Evolutionary conservation across 169 alveolate species (phyloP).

Genomic region (Eimeria sp.): DNA sequence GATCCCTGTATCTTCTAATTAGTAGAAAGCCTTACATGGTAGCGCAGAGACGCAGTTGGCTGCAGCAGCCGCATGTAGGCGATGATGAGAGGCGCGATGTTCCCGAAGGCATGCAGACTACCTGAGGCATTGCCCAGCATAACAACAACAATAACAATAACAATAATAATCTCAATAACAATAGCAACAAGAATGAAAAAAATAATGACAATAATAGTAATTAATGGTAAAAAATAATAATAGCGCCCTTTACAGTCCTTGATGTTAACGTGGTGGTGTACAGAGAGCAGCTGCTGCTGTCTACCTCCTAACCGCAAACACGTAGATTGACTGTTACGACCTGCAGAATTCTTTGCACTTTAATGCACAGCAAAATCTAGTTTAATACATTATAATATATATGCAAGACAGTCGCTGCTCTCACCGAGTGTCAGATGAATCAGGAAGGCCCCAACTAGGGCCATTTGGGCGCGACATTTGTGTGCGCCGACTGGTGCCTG

Average conservation of each 20-base stretch:
- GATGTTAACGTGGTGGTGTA: too few species aligned
- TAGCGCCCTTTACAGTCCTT: neutral
- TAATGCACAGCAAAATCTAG: neutral
- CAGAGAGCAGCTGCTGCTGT: neutral
- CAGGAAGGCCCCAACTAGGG: constrained; percentile 69
- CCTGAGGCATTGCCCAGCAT: constrained; percentile 3
- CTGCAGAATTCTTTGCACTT: neutral
- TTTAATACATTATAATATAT: neutral
- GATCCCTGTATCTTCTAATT: neutral
- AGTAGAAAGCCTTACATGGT: neutral
- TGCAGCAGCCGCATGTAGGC: constrained; percentile 68
- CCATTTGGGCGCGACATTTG: constrained; percentile 63
- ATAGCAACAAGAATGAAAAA: neutral
- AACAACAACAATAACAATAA: neutral
- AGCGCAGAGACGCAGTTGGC: constrained; percentile 46
- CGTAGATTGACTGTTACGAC: neutral
- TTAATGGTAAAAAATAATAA: neutral
- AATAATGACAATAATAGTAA: too few species aligned
- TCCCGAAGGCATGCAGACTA: constrained; percentile 62
- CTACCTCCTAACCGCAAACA: neutral
- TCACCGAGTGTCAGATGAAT: constrained; percentile 66
- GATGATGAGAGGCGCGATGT: constrained; percentile 56
- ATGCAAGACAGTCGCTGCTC: neutral
- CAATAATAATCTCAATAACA: neutral
- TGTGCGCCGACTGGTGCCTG: constrained; percentile 54